phyloP scores from a whole-genome alignment of 2,329 filamentous ascomycete genomes.

The Alternaria panax region DNA sequence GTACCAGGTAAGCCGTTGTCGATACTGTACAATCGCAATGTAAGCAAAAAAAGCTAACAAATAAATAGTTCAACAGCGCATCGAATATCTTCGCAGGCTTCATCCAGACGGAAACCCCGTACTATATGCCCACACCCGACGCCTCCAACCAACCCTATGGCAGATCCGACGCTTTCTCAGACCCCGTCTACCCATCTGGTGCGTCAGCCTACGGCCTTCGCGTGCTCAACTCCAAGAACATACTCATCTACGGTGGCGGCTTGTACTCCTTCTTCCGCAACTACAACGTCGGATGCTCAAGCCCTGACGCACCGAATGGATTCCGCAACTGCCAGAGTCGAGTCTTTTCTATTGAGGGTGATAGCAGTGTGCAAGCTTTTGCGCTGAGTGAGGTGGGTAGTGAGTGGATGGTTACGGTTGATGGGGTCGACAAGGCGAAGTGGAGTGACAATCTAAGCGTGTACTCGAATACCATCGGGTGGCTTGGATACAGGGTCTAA shows the following conservation, averaged over 20 bases:
- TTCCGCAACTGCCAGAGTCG: slow-evolving; percentile 56
- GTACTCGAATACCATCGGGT: slow-evolving; percentile 46
- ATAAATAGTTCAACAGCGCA: slow-evolving; percentile 66
- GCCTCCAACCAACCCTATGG: slow-evolving; percentile 69
- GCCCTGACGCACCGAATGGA: slow-evolving; percentile 37
- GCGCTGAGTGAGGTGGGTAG: slow-evolving; percentile 59
- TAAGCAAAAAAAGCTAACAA: not conserved
- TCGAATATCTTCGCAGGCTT: slow-evolving; percentile 80
- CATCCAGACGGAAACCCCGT: slow-evolving; percentile 90
- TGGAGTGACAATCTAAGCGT: slow-evolving; percentile 58
- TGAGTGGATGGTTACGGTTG: slow-evolving; percentile 56
- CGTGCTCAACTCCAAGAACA: slow-evolving; percentile 63
- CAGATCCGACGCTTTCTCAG: slow-evolving; percentile 60
- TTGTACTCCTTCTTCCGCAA: slow-evolving; percentile 75
- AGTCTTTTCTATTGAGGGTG: slow-evolving; percentile 60
- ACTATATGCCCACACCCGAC: slow-evolving; percentile 82
- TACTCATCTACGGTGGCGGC: slow-evolving; percentile 70
- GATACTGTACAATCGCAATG: not conserved
- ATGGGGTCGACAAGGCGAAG: slow-evolving; percentile 53
- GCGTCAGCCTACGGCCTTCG: slow-evolving; percentile 68
- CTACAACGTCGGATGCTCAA: slow-evolving; percentile 57
- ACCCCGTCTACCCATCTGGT: slow-evolving; percentile 71
- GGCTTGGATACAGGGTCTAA: slow-evolving; percentile 44
- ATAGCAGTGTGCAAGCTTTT: slow-evolving; percentile 53
- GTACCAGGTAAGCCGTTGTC: slow-evolving; percentile 66